Base-by-base conservation (phyloP, 2,329 filamentous ascomycete genomes). In the Monilinia fructicola region DNA sequence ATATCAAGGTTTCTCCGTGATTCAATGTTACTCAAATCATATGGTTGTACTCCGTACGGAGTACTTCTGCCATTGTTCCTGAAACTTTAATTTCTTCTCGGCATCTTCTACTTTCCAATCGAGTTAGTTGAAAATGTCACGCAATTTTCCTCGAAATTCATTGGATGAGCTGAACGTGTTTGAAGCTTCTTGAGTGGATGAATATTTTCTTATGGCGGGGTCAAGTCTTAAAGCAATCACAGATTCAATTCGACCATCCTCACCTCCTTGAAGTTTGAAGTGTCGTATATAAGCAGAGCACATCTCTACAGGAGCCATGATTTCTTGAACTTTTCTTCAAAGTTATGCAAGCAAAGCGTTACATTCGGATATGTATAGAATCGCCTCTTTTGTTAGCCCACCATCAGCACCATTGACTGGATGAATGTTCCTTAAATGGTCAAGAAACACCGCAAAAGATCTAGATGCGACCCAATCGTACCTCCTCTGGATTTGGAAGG, bases 181-280 rank as follows among this genome's bases (percentile, higher is more conserved):
- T 35, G 12, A 23, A 31, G 56, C 56, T 48, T 31, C 26, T 31
- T 35, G 28, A 59, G 42, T 59, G 55, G 56, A 35, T 21, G 56
- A 35, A 59, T 59, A 23, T 44, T 46, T n/a, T 9, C 21, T 31
- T n/a, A 5, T 23, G 56, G 56, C 42, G 42, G 56, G 56, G 56
- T 60, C 44, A 28, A 28, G 18, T 23, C 7, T 18, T 21, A 16
- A 28, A 59, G 56, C 56, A 48, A 14, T 21, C 16, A 28, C 23
- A 23, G 40, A 5, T 59, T 46, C 55, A 59, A n/a, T 58, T 58
- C 55, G 55, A 58, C 40, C 21, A 58, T 58, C 40, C 40, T 44
- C 11, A 35, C 44, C 23, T 42, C 28, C 26, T 14, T 14, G 42
- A 46, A 14, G 18, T 46, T 44, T 26, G 40, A 18, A 44, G 46